Base-by-base conservation (phyloP, 345 rosid species). In the Ricinus communis region DNA sequence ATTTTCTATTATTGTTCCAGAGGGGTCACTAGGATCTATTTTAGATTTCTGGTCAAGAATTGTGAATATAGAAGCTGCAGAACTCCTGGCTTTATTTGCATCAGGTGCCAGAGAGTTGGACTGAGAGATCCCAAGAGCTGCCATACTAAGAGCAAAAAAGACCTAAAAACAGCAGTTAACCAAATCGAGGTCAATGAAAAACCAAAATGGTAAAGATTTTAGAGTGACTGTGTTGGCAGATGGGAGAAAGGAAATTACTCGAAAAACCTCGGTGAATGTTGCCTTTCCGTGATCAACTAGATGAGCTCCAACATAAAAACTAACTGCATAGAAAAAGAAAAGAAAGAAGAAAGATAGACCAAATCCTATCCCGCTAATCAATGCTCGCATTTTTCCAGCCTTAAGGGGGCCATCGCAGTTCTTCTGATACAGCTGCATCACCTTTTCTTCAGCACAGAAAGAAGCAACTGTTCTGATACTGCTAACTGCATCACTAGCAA, bases 391-490 rank as follows among this genome's bases (percentile, higher is more conserved):
- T 10, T 52, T 36, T 6, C 75, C 62, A 24, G 51, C 24, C 40
- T 71, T 71, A 33, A 63, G 1, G 8, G 62, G 75, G 18, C 62
- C 75, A 52, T 62, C 45, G 53, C 69, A 62, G 11, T 63, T 41
- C 68, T 25, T 53, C 22, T 40, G 22, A 52, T 62, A 71, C 18
- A 62, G 30, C 16, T 53, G 40, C 53, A 62, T 52, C 61, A 71
- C 69, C 51, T 62, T 71, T 28, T 53, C 75, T 62, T 71, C 75
- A 2, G 69, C 68, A 52, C 75, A 71, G 75, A 62, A 71, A 18
- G 75, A 71, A 25, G 75, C 75, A 36, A 71, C 69, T 8, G 69
- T 71, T 62, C 75, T 71, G 31, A 71, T 71, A 24, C 61, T 71
- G 62, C 75, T 30, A 1, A 70, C 49, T 6, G 73, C 73, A 31